Evolutionary conservation across 495 filamentous ascomycete species (phyloP), one percentile per base, ranked within the genome.

Genomic region (Halenospora varia): DNA sequence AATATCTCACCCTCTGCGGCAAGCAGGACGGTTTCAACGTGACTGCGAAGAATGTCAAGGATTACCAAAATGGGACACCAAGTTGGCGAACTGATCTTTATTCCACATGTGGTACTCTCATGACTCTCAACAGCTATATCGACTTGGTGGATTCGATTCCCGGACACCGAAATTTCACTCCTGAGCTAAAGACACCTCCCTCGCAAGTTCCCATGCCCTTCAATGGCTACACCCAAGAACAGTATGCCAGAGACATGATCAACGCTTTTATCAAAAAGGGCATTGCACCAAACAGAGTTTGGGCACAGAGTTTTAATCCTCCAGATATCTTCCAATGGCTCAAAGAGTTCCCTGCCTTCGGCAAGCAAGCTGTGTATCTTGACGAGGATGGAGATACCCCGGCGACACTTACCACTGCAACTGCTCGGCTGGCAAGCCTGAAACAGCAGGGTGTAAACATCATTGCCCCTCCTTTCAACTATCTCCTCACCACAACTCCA

Each of bases 311-410:
- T 25, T 87, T 87, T 69, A 66, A 78, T n/a, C 77, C 77, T 50
- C 74, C 74, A 46, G 83, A 85, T 64, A 68, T 85, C 41, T 73
- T 77, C 54, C 84, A 84, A 72, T 87, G 82, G 83, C 67, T 87
- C 48, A 66, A 75, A 15, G 71, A 77, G 8, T 80, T 82, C 62
- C 81, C 81, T 2, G 63, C 67, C 19, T 85, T 82, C 55, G 83
- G 68, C 22, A 71, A 70, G 61, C 82, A 85, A 65, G 82, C 82
- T 39, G 67, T 85, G 11, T 76, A 80, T 53, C 77, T 87, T 11
- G 82, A 85, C 61, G 71, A 81, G 66, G 78, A 71, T 50, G 78
- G 74, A 41, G 80, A 84, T 57, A 67, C 65, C 1, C 60, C 66
- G 0, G 72, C 61, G 9, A 71, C 71, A 11, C 77, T 81, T 54